Evolutionary conservation across 164 flowering plant genomes (phyloP), one percentile per base, ranked within the genome.

Genomic region (Vitis rotundifolia): DNA sequence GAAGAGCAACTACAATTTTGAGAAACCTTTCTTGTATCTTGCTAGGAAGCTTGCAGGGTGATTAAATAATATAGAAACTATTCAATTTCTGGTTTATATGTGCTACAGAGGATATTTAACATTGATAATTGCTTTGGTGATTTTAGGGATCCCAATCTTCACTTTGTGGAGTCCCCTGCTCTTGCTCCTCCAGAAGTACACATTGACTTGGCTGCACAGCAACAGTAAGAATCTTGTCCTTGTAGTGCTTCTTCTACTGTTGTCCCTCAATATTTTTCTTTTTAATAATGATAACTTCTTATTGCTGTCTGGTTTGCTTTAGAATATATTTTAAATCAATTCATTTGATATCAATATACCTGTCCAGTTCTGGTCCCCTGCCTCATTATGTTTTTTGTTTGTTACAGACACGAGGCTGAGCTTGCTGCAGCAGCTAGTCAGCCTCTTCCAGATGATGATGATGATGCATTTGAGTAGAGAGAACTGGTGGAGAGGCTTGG

Each of bases 11-110:
- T 86, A 87, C 79, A 88, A 88, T 47, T 86, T 84, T 66, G 92
- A 88, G 80, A 86, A 86, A 72, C 92, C 92, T 68, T 85, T 88
- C 80, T 59, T 88, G 49, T 88, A 87, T 75, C 88, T 88, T 59
- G 89, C 92, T 15, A 79, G 88, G 70, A 88, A 88, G 77, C 85
- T 88, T 69, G 86, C 88, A 0, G 91, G 92, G 92, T 88, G 82
- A 72, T 12, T 13, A 6, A 10, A 44, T 55, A 0, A 11, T 58
- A 57, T 61, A 54, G 2, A 70, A 9, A 11, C 7, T 19, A 8
- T 28, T 16, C 9, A 19, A 18, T 53, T 51, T 56, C 8, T 19
- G 9, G 9, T 18, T 19, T 11, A 16, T 6, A 59, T 18, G 11
- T 67, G 15, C 52, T 53, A 22, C 11, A 15, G 16, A 4, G 49